Evolutionary conservation across 805 yeast species (phyloP), one percentile per base, ranked within the genome.

Genomic region (Wickerhamomyces hampshirensis): DNA sequence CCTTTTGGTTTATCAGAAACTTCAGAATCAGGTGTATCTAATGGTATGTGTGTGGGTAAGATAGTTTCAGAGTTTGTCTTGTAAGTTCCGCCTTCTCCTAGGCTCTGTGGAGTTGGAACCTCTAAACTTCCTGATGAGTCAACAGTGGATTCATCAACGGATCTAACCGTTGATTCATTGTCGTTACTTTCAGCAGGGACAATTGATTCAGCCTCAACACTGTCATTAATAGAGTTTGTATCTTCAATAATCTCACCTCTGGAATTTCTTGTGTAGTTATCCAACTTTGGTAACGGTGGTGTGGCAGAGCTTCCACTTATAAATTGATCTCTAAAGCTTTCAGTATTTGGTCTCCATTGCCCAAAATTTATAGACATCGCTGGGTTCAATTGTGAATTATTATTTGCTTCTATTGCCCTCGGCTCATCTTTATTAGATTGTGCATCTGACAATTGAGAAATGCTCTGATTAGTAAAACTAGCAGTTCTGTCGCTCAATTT

Each of bases 321-420:
- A 38, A 72, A 72, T 35, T 66, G 68, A 40, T 71, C 76, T 35
- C 78, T 58, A 50, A 54, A 71, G 27, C 59, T 60, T 23, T 59
- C 63, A 7, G 81, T 76, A 47, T 77, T 72, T 2, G 83, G 83
- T 50, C 67, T 69, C 84, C 84, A 77, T 18, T 59, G 59, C 3
- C 78, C 79, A 59, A 73, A 60, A 38, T 64, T 69, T 29, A 73
- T 55, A 4, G 63, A 59, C 40, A 52, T 32, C 1, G 57, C 58
- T 9, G 56, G 50, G 13, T 52, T 52, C 28, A 54, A 19, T 9
- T 31, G 36, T 5, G 38, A 17, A 19, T 40, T 40, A 6, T 28
- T 39, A 6, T 18, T 14, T n/a, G 26, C 31, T 12, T 26, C 17
- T 5, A 18, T 31, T 4, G 33, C 38, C 17, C 15, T 28, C 6